Base-by-base conservation (phyloP, 768 basidiomycete species). In the Rhodosporidiobolus sp. region DNA sequence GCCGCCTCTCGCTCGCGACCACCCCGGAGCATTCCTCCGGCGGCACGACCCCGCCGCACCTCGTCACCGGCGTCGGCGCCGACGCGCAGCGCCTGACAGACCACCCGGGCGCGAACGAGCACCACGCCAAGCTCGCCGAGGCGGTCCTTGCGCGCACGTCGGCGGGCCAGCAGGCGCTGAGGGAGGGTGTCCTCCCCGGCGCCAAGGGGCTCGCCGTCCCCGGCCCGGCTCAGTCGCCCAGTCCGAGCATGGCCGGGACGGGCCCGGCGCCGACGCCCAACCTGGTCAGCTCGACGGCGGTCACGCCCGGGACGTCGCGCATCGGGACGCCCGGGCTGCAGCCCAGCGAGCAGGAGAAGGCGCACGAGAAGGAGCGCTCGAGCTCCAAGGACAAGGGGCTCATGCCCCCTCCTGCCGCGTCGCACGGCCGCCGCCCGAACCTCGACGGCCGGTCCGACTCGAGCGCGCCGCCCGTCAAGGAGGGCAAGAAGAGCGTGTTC, bases 401-500 rank as follows among this genome's bases (percentile, higher is more conserved):
- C 3, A 32, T 52, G n/a, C 34, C 61, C 17, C 58, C 58, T 6
- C 20, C 32, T n/a, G n/a, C 66, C 1, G 28, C 48, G 17, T 1
- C 49, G 3, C 32, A 38, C 24, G 53, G 46, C 24, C 63, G 46
- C 10, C 56, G 32, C 0, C 46, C 45, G 20, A 53, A 28, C 48
- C 35, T 38, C 22, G 48, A 54, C 19, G 48, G 43, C 34, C 52
- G 52, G 28, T 19, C 24, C 17, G 34, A 56, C 16, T 32, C 50
- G 56, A 48, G 54, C 14, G 57, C 16, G 4, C 12, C 34, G n/a
- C n/a, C 52, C 50, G 57, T 26, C 32, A 60, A 72, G 58, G 63
- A 66, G 43, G 52, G 52, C 35, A 73, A 76, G 59, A 76, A 73
- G 64, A 70, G 69, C 17, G 67, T 76, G 1, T 76, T 76, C 34